Base-by-base conservation (phyloP, 2,329 filamentous ascomycete genomes). In the Hypoxylon sp. region DNA sequence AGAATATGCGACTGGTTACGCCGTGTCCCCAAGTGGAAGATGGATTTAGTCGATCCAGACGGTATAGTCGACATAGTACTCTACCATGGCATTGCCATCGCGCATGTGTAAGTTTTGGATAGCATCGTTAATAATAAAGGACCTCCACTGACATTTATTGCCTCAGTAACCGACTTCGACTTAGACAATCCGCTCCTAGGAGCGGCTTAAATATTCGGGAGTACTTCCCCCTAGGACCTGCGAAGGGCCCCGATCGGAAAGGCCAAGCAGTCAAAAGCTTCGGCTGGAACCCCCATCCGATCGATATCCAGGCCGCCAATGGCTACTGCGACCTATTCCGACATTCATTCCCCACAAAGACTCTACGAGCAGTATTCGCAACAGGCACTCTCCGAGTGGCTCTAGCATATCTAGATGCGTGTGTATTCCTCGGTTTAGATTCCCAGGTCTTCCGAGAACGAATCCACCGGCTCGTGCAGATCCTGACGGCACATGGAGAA, bases 1-100 rank as follows among this genome's bases (percentile, higher is more conserved):
- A 78, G 74, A 54, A 75, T 82, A 13, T 78, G 79, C 35, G 80
- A 79, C 59, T 82, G 80, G 78, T 71, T 79, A 19, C 74, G 81
- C 31, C 77, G 79, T 42, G 70, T 83, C 8, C 81, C 81, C 2
- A 75, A 74, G 33, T 80, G 79, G 76, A 83, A 83, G 65, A 78
- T 78, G 72, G 76, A 79, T 31, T 67, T 82, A 17, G 76, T 81
- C 19, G 78, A 81, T 65, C 74, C 78, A 2, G 74, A 79, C 31
- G 80, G 79, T 22, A 73, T 76, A 19, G 74, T 79, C 0, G 81
- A 82, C 48, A 77, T 82, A 67, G 72, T 82, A 19, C 74, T 83
- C 33, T 80, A 81, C 42, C 76, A 77, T 29, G 78, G 79, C 3
- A 74, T 81, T 17, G 76, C 73, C 10, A 74, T 79, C 37, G 76